A percentile compares a stretch with the other conserved stretches of the same genome.
These are phyloP conservation scores for Fusarium guadeloupense DNA, from an alignment of 2,329 filamentous ascomycete species.

Conservation along the genomic window DNA sequence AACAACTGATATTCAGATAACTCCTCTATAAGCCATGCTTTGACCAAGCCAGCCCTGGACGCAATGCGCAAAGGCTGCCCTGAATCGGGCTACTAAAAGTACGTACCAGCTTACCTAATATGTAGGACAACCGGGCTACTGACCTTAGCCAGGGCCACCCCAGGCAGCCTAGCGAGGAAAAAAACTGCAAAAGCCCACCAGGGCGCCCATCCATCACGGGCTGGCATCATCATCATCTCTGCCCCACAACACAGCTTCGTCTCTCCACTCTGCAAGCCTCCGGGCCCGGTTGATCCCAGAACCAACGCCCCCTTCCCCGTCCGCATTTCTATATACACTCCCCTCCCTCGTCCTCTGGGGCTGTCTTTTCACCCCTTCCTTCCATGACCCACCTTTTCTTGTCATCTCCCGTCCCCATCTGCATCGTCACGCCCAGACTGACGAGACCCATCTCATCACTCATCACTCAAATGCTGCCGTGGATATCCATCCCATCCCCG, in stretches of 20 bases:
- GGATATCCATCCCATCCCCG: conserved; percentile 22
- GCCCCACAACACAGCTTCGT: conserved; percentile 32
- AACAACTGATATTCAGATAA: background rate
- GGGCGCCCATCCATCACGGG: background rate
- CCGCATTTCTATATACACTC: conserved; percentile 14
- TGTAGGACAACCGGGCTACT: too few species aligned
- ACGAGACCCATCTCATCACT: conserved; percentile 20
- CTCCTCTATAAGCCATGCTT: background rate
- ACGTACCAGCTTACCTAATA: conserved; percentile 13
- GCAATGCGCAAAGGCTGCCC: background rate
- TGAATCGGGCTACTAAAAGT: background rate
- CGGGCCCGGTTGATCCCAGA: conserved; percentile 15
- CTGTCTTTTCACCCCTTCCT: conserved; percentile 14
- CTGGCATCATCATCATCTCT: conserved; percentile 33
- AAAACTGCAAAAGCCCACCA: conserved; percentile 22
- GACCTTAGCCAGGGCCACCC: background rate
- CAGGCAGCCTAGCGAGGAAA: conserved; percentile 5
- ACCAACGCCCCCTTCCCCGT: conserved; percentile 1
- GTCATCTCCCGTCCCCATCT: conserved; percentile 39
- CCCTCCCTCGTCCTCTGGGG: conserved; percentile 12
- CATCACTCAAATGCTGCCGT: conserved; percentile 10
- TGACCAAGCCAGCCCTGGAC: background rate
- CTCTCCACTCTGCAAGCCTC: conserved; percentile 20
- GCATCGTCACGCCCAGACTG: conserved; percentile 31
- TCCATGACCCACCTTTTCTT: conserved; percentile 32